These are phyloP conservation scores for Mycena polygramma DNA, from an alignment of 768 basidiomycete genomes.

Conservation along the genomic window DNA sequence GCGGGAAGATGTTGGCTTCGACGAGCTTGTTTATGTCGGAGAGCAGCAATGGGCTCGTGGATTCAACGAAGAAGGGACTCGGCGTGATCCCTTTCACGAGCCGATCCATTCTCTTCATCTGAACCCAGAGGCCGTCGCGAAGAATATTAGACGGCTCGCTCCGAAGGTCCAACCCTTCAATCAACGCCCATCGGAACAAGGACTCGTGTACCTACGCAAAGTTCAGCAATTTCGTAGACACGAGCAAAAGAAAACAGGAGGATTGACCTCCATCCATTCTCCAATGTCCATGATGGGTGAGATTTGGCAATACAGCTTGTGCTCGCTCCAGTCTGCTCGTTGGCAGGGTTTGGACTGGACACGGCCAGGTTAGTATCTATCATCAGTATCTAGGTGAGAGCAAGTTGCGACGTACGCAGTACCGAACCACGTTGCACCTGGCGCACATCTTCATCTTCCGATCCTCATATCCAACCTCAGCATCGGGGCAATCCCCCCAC, in stretches of 20 bases:
- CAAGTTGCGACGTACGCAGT: constrained; percentile 2
- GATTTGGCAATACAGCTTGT: constrained; percentile 21
- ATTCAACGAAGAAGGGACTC: constrained; percentile 17
- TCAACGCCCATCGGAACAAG: constrained; percentile 24
- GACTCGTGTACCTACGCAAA: not conserved
- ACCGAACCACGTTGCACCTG: constrained; percentile 15
- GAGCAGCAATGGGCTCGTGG: not conserved
- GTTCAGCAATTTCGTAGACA: not conserved
- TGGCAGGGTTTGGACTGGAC: constrained; percentile 16
- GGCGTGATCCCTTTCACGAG: constrained; percentile 16
- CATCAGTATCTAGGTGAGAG: not conserved
- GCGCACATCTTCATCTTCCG: constrained; percentile 24
- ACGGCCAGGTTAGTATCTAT: not conserved
- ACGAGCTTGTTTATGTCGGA: not conserved
- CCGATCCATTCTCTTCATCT: constrained; percentile 1
- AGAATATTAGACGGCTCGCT: constrained; percentile 10
- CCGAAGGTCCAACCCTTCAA: constrained; percentile 15
- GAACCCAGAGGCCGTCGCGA: not conserved
- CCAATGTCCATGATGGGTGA: constrained; percentile 21
- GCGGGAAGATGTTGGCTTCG: too few species aligned
- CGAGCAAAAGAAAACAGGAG: not conserved
- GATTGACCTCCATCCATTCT: constrained; percentile 13
- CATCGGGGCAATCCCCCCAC: constrained; percentile 13
- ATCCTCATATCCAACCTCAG: not conserved
- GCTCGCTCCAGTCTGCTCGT: constrained; percentile 18